Conservation (phyloP, 139 green algal genomes). For the Volvox africanus region DNA sequence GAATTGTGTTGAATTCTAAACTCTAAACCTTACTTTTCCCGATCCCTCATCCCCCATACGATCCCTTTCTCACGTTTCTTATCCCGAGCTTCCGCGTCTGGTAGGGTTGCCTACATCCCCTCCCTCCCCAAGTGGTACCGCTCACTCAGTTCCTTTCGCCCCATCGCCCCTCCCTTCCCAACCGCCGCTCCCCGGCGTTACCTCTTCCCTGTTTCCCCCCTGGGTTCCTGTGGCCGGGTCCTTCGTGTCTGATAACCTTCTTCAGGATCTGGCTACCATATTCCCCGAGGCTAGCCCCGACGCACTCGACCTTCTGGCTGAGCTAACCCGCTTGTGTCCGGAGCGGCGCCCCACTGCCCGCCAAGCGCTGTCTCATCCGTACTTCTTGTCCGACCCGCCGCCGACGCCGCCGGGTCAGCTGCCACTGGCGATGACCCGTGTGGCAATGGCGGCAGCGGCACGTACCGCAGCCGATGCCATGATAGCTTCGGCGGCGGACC, state of each 20-base stretch:
- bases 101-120: too few relatives aligned
- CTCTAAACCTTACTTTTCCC: too few relatives aligned
- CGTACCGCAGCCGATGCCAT: too few relatives aligned
- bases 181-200: neutral
- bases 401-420: conserved; percentile 40
- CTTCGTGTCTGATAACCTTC: neutral
- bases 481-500: too few relatives aligned
- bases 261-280: neutral
- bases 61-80: too few relatives aligned
- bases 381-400: conserved; percentile 69
- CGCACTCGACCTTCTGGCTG: conserved; percentile 54
- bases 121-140: too few relatives aligned
- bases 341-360: conserved; percentile 57
- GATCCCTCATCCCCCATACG: too few relatives aligned
- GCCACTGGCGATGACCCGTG: conserved; percentile 12
- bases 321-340: conserved; percentile 47
- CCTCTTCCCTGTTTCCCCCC: neutral
- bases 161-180: too few relatives aligned
- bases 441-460: neutral
- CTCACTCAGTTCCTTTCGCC: too few relatives aligned
- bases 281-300: conserved; percentile 12
- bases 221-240: too few relatives aligned
- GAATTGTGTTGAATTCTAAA: too few relatives aligned
- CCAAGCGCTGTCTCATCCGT: conserved; percentile 81
- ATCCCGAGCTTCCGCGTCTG: too few relatives aligned